Evolutionary conservation across 2,329 filamentous ascomycete genomes (phyloP).

Genomic region (Aspergillus niger): DNA sequence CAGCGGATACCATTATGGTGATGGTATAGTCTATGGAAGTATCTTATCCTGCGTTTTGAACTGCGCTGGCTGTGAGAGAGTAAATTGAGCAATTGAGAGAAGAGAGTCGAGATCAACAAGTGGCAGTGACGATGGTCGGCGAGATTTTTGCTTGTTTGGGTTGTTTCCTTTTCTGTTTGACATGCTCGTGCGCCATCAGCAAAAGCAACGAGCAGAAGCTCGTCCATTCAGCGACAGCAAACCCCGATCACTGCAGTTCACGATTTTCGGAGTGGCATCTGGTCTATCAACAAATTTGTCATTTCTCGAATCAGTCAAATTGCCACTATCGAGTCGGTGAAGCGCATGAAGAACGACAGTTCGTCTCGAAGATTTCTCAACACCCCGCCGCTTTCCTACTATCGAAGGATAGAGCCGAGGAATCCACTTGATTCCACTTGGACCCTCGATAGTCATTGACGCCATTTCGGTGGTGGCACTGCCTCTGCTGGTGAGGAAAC

Average conservation of each 20-base stretch:
- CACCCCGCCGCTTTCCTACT: background rate
- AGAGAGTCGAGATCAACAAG: too few relatives aligned
- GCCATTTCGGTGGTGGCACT: background rate
- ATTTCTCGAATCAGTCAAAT: background rate
- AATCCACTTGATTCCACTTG: background rate
- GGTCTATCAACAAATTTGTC: background rate
- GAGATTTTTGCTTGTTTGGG: background rate
- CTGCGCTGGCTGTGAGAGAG: too few relatives aligned
- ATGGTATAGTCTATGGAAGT: too few relatives aligned
- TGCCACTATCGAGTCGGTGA: background rate
- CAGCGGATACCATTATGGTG: too few relatives aligned
- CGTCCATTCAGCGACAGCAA: background rate
- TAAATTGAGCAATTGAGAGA: too few relatives aligned
- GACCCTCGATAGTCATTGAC: slow-evolving; percentile 1
- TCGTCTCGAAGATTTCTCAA: background rate
- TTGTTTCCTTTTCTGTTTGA: background rate
- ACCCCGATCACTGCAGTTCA: background rate
- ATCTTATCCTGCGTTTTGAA: too few relatives aligned
- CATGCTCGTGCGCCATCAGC: background rate
- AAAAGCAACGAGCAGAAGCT: background rate
- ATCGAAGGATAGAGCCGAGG: slow-evolving; percentile 1
- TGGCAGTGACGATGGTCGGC: too few relatives aligned
- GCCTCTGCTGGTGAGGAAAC: background rate
- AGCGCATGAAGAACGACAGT: background rate
- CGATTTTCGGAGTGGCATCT: background rate